phyloP scores from a whole-genome alignment of 257 asterid genomes.

The Gentiana straminea region DNA sequence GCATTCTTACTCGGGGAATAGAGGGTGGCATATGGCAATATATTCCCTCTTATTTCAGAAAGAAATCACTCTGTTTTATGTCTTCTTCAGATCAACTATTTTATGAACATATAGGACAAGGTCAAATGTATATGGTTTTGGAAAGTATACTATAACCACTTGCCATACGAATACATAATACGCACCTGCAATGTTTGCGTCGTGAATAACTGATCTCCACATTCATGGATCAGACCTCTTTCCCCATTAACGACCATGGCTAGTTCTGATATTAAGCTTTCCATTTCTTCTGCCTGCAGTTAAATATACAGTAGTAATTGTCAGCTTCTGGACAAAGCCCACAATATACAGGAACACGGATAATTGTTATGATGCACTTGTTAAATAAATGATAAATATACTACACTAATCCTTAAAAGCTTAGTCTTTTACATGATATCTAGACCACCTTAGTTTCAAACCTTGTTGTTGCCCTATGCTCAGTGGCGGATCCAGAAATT shows the following conservation, averaged over 20 bases:
- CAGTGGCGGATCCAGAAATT: too few relatives aligned
- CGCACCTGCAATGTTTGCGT: slow-evolving; percentile 41
- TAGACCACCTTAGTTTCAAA: too few relatives aligned
- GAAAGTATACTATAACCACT: neutral
- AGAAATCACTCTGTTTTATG: too few relatives aligned
- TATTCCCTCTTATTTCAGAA: neutral
- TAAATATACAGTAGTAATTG: too few relatives aligned
- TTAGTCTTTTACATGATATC: too few relatives aligned
- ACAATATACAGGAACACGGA: too few relatives aligned
- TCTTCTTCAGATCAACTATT: neutral
- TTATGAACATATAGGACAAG: neutral
- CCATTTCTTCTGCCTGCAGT: slow-evolving; percentile 62
- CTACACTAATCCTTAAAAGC: too few relatives aligned
- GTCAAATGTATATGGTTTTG: too few relatives aligned
- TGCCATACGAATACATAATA: neutral
- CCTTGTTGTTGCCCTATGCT: too few relatives aligned
- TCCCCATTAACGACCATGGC: slow-evolving; percentile 57
- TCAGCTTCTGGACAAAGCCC: too few relatives aligned
- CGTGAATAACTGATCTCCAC: slow-evolving; percentile 46
- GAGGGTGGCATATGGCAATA: neutral
- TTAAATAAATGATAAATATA: too few relatives aligned
- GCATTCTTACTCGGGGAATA: neutral
- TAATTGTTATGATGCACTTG: too few relatives aligned
- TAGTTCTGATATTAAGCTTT: slow-evolving; percentile 41
- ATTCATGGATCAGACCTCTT: slow-evolving; percentile 52